These are phyloP conservation scores for Sisymbrium irio DNA, from an alignment of 345 rosid species.

Conservation along the genomic window DNA sequence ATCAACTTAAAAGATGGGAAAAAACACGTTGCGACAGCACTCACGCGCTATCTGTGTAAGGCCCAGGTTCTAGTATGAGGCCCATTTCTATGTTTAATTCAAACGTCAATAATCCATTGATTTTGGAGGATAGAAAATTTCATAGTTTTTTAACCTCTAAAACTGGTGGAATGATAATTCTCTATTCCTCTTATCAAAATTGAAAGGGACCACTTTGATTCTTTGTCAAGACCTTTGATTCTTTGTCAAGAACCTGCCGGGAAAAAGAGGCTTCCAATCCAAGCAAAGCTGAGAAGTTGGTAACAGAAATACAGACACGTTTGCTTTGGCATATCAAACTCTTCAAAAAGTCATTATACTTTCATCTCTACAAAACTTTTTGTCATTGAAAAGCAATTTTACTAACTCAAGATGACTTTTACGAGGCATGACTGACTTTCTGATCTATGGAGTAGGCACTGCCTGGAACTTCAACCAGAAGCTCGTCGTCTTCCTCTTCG, in stretches of 20 bases:
- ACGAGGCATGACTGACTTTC: conserved; percentile 3
- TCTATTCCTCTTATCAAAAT: background rate
- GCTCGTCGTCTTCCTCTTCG: conserved; percentile 56
- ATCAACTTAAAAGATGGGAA: background rate
- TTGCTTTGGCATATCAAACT: conserved; percentile 12
- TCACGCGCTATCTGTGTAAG: background rate
- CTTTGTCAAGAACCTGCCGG: conserved; percentile 16
- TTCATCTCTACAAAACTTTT: background rate
- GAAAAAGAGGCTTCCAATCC: conserved; percentile 14
- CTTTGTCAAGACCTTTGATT: conserved; percentile 16
- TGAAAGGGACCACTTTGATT: background rate
- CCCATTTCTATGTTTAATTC: background rate
- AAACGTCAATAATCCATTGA: no score
- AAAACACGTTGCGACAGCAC: background rate
- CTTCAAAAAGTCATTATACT: background rate
- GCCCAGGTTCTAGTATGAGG: background rate
- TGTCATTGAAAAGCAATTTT: background rate
- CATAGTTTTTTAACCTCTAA: no score
- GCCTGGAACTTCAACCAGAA: conserved; percentile 80
- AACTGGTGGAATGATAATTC: background rate
- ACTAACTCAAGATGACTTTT: background rate
- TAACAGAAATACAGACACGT: background rate
- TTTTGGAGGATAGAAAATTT: background rate
- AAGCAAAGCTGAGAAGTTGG: background rate
- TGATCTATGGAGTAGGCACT: conserved; percentile 59